These are phyloP conservation scores for Brachypodium distachyon DNA, from an alignment of 202 grass and related monocot species.

Conservation along the genomic window DNA sequence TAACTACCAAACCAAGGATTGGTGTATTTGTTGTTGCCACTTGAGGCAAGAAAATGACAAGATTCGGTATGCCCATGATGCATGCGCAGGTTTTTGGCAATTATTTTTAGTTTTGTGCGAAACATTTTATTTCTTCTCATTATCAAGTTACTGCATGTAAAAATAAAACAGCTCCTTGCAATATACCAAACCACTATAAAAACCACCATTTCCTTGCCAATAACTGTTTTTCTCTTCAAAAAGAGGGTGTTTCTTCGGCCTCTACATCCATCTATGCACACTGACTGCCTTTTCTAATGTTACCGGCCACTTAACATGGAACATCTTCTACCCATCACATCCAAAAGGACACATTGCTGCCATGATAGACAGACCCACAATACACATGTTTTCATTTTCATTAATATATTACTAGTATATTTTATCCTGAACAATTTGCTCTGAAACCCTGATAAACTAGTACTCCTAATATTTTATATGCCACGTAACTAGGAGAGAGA, in stretches of 20 bases:
- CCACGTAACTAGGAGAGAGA: slow-evolving; percentile 12
- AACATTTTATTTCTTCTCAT: neutral
- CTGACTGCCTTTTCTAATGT: too few species aligned
- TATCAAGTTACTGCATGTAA: neutral
- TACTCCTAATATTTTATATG: neutral
- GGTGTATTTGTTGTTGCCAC: slow-evolving; percentile 19
- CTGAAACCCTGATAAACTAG: neutral
- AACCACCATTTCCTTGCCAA: too few species aligned
- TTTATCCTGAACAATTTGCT: neutral
- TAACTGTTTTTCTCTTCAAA: too few species aligned
- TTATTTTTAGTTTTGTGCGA: neutral
- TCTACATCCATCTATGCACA: too few species aligned
- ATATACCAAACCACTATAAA: neutral
- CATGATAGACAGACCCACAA: neutral
- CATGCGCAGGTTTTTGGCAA: neutral
- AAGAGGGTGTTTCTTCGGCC: too few species aligned
- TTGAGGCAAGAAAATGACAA: neutral
- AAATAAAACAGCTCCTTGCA: too few species aligned
- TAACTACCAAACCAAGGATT: neutral
- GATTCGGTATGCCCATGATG: neutral
- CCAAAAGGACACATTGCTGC: neutral
- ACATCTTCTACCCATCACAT: neutral
- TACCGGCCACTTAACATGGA: slow-evolving; percentile 6
- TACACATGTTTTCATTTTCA: neutral
- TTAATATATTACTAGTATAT: too few species aligned